phyloP scores from a whole-genome alignment of 371 early-diverging fungal species.

The Mucor circinelloides region DNA sequence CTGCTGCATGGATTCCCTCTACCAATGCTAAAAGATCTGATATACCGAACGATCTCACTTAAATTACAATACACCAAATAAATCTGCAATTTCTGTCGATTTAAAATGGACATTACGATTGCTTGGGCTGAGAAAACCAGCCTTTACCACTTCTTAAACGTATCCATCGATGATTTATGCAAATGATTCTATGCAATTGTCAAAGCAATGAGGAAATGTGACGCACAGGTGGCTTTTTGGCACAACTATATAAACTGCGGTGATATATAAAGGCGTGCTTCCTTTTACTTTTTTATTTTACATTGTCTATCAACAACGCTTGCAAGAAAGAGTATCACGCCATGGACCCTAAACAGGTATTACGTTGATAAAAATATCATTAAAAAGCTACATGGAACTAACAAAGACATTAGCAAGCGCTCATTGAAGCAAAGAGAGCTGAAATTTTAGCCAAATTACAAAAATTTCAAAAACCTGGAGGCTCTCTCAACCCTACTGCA shows the following conservation, averaged over 20 bases:
- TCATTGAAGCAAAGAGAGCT: conserved; percentile 43
- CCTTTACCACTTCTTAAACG: too few species aligned
- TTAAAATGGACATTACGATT: too few species aligned
- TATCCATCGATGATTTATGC: background rate
- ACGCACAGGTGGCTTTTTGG: background rate
- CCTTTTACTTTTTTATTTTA: background rate
- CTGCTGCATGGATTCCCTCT: too few species aligned
- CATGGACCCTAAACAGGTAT: background rate
- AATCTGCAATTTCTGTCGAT: too few species aligned
- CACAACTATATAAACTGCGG: background rate
- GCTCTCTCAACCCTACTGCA: conserved; percentile 3
- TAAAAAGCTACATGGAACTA: background rate
- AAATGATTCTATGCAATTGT: background rate
- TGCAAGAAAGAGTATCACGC: background rate
- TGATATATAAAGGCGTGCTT: background rate
- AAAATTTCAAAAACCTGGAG: conserved; percentile 30
- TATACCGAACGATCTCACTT: too few species aligned
- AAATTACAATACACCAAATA: too few species aligned
- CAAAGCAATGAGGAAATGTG: background rate
- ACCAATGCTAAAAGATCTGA: too few species aligned
- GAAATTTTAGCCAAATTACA: conserved; percentile 45
- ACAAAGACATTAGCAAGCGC: conserved; percentile 11
- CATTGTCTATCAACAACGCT: background rate
- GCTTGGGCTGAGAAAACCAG: too few species aligned
- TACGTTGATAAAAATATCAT: background rate